Percentiles rank a stretch among this genome's conserved stretches.
Conservation (phyloP, 2,329 filamentous ascomycete species). For the Cladophialophora chaetospira region DNA sequence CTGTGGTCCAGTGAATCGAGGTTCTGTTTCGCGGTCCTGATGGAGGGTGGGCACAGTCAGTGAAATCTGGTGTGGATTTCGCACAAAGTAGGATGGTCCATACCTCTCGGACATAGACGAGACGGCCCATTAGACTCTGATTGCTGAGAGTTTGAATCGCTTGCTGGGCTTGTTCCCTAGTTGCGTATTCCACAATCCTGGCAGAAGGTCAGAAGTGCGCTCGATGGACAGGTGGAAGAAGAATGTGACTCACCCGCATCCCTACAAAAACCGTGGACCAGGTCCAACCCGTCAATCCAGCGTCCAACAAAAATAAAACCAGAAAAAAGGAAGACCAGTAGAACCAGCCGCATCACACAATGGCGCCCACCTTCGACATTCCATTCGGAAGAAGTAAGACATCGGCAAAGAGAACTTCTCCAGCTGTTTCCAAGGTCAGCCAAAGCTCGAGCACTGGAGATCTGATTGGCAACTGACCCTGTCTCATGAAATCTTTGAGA, state of each 20-base stretch:
- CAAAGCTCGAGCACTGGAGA: conserved; percentile 22
- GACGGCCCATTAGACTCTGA: conserved; percentile 96
- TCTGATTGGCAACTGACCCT: conserved; percentile 62
- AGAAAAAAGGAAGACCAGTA: conserved; percentile 61
- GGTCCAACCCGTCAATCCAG: conserved; percentile 99
- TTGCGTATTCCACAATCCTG: conserved; percentile 99
- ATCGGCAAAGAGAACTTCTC: conserved; percentile 99
- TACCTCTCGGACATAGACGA: conserved; percentile 98
- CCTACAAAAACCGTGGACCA: conserved; percentile 91
- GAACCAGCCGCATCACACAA: conserved; percentile 86
- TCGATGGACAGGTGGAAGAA: background rate
- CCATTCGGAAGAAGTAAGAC: conserved; percentile 99
- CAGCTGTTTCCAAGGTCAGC: conserved; percentile 65
- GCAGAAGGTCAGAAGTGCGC: conserved; percentile 3
- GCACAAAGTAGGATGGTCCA: conserved; percentile 22
- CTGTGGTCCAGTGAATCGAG: conserved; percentile 83
- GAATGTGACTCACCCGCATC: conserved; percentile 85
- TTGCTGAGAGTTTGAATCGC: conserved; percentile 98
- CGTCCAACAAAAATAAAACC: conserved; percentile 70
- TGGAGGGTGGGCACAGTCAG: conserved; percentile 2
- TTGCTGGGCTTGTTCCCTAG: conserved; percentile 96
- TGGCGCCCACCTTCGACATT: conserved; percentile 99
- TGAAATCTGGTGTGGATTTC: background rate
- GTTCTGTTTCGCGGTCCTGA: conserved; percentile 96
- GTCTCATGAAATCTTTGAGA: conserved; percentile 99